These are phyloP conservation scores for Coemansia sp. DNA, from an alignment of 192 early-diverging fungal species.

Conservation along the genomic window DNA sequence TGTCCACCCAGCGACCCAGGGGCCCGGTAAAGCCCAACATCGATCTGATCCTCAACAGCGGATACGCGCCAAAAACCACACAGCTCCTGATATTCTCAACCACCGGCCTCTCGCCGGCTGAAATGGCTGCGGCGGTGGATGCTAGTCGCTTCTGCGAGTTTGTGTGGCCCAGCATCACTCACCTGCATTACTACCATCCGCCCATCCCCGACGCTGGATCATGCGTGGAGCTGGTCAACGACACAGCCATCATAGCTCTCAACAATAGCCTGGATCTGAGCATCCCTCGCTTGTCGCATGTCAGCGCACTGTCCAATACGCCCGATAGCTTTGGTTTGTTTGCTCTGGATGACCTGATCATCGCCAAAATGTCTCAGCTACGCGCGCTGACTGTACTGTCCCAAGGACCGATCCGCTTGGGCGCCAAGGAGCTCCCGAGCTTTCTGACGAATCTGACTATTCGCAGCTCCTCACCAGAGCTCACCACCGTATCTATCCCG, in stretches of 20 bases:
- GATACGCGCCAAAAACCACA: conserved; percentile 36
- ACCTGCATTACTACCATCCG: conserved; percentile 36
- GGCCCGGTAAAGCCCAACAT: conserved; percentile 17
- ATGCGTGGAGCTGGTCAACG: conserved; percentile 3
- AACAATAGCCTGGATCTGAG: conserved; percentile 17
- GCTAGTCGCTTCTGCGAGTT: conserved; percentile 19
- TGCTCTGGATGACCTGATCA: conserved; percentile 36
- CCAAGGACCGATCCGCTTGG: conserved; percentile 1
- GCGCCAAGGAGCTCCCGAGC: conserved; percentile 7
- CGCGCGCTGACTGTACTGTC: conserved; percentile 13
- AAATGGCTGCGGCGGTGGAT: background rate
- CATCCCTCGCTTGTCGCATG: conserved; percentile 13
- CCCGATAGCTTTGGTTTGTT: conserved; percentile 46
- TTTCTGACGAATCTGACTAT: conserved; percentile 13
- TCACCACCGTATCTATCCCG: background rate
- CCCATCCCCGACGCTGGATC: background rate
- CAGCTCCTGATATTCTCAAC: conserved; percentile 11
- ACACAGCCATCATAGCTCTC: conserved; percentile 17
- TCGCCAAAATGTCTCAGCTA: conserved; percentile 11
- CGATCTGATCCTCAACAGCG: conserved; percentile 36
- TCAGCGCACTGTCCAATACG: conserved; percentile 27
- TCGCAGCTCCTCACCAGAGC: background rate
- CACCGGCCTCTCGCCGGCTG: background rate
- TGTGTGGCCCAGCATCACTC: conserved; percentile 32
- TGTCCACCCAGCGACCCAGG: background rate